Evolutionary conservation across 176 grass and related monocot genomes (phyloP).

Genomic region (Areca catechu): DNA sequence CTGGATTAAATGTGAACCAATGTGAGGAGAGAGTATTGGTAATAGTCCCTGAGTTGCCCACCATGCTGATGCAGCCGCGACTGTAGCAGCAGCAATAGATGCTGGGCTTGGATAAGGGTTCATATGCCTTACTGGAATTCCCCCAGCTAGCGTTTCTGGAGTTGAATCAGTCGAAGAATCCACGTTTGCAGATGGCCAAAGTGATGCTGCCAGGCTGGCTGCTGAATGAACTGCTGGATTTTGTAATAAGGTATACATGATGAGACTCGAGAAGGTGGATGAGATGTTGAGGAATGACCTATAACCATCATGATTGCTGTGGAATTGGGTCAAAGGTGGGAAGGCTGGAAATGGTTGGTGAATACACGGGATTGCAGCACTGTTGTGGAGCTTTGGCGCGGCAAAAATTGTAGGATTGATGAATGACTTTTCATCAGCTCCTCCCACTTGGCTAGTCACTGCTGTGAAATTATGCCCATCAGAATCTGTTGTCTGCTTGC

Average conservation of each 20-base stretch:
- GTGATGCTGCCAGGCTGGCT: constrained; percentile 13
- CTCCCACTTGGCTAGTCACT: neutral
- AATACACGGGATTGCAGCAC: neutral
- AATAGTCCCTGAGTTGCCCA: constrained; percentile 8
- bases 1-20: neutral
- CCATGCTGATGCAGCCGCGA: constrained; percentile 20
- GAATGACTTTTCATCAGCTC: too few relatives aligned
- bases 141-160: neutral
- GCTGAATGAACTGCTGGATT: constrained; percentile 22
- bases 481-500: neutral
- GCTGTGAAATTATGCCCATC: neutral
- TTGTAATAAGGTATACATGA: constrained; percentile 10
- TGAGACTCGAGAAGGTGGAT: constrained; percentile 12
- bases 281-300: constrained; percentile 3
- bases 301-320: neutral
- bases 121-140: neutral
- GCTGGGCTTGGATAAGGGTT: neutral
- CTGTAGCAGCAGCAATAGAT: constrained; percentile 12
- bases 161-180: neutral
- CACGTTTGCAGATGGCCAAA: neutral
- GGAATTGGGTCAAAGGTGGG: neutral
- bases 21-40: neutral
- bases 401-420: too few relatives aligned
- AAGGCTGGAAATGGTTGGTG: constrained; percentile 9
- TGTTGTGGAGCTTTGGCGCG: neutral